A percentile compares a stretch with the other conserved stretches of the same genome.
These are phyloP conservation scores for Aspergillus cavernicola DNA, from an alignment of 495 filamentous ascomycete genomes.

Conservation along the genomic window DNA sequence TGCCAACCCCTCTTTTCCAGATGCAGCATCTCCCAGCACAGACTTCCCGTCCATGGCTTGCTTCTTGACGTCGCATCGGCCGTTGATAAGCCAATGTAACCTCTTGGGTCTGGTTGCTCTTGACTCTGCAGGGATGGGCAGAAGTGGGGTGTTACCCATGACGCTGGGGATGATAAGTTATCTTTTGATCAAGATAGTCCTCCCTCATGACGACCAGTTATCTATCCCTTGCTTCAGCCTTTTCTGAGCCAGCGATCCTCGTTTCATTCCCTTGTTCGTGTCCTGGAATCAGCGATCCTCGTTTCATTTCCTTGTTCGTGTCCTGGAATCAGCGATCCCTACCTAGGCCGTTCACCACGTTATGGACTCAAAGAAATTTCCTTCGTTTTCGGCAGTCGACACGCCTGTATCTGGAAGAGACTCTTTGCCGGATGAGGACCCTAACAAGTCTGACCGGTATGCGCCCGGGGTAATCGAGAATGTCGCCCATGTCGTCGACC, in stretches of 20 bases:
- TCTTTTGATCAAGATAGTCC: conserved; percentile 2
- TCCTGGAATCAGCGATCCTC: background rate
- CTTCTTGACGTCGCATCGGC: conserved; percentile 7
- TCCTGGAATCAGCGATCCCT: background rate
- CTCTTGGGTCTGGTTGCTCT: background rate
- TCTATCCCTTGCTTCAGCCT: conserved; percentile 13
- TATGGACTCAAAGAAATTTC: conserved; percentile 8
- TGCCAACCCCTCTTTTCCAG: background rate
- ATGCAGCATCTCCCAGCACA: background rate
- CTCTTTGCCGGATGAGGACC: conserved; percentile 22
- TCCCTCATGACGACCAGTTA: conserved; percentile 3
- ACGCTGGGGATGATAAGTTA: conserved; percentile 11
- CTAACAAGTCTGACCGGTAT: conserved; percentile 27
- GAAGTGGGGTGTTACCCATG: background rate
- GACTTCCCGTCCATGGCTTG: background rate
- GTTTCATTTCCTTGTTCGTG: background rate
- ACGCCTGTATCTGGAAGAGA: background rate
- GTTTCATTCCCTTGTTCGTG: background rate
- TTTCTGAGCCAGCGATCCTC: background rate
- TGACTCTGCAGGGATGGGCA: background rate
- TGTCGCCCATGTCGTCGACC: conserved; percentile 36
- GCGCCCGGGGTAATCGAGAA: conserved; percentile 34
- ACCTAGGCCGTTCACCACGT: background rate
- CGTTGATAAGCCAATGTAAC: conserved; percentile 14
- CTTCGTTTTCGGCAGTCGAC: conserved; percentile 6